These are phyloP conservation scores for Leucosporidium creatinivorum DNA, from an alignment of 768 basidiomycete genomes.

Conservation along the genomic window DNA sequence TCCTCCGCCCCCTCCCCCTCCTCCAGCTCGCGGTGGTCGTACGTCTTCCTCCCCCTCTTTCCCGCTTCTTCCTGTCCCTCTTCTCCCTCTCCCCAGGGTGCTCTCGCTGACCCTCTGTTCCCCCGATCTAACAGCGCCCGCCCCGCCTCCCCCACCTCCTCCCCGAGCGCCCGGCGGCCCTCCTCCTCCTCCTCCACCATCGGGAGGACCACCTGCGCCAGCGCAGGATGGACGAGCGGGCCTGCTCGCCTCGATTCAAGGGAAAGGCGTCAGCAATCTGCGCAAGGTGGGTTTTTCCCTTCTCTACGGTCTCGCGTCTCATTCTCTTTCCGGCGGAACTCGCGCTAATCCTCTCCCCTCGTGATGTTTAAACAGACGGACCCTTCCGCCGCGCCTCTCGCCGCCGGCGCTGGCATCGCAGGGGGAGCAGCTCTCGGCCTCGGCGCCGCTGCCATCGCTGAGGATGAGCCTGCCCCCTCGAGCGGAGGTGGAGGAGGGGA, in stretches of 20 bases:
- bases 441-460: constrained; percentile 15
- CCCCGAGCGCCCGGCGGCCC: constrained; percentile 24
- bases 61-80: too few species aligned
- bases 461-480: constrained; percentile 24
- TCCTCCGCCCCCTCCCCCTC: constrained; percentile 7
- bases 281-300: constrained; percentile 48
- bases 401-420: neutral
- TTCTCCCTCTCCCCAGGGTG: too few species aligned
- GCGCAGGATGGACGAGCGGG: constrained; percentile 57
- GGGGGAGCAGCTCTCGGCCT: constrained; percentile 6
- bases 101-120: too few species aligned
- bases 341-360: too few species aligned
- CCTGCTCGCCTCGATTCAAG: constrained; percentile 72
- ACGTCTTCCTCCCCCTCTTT: neutral
- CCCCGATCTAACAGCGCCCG: too few species aligned
- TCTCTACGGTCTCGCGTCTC: neutral
- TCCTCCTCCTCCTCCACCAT: constrained; percentile 36
- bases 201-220: constrained; percentile 25
- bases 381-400: neutral
- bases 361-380: neutral
- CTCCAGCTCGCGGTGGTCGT: constrained; percentile 30
- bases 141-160: constrained; percentile 2
- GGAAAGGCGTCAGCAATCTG: constrained; percentile 64
- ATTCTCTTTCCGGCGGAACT: too few species aligned
- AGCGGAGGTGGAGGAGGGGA: constrained; percentile 53